A percentile compares a stretch with the other conserved stretches of the same genome.
phyloP scores from a whole-genome alignment of 2,329 filamentous ascomycete species.

The Aureobasidium sp. region DNA sequence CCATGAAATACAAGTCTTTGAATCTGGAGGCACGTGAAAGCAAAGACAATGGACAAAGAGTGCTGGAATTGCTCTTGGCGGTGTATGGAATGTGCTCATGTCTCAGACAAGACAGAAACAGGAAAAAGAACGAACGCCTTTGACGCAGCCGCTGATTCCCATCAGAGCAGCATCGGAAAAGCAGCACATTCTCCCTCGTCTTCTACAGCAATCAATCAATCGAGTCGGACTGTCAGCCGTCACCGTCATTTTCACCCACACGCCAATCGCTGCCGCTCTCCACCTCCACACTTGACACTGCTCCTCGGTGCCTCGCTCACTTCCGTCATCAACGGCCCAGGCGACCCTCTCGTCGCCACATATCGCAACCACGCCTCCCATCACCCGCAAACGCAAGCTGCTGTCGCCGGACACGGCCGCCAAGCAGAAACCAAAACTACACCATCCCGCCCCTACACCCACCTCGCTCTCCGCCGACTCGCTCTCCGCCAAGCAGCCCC shows the following conservation, averaged over 20 bases:
- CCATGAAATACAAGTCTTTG: slow-evolving; percentile 5
- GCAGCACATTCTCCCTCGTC: neutral
- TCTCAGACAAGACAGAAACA: no score
- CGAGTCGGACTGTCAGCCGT: neutral
- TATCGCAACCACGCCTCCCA: slow-evolving; percentile 26
- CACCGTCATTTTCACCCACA: slow-evolving; percentile 3
- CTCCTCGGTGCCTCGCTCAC: slow-evolving; percentile 21
- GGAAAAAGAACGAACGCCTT: slow-evolving; percentile 6
- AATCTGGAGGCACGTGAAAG: neutral
- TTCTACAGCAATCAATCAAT: neutral
- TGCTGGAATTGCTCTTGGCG: neutral
- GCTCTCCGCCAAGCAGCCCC: slow-evolving; percentile 27
- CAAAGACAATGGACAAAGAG: slow-evolving; percentile 1
- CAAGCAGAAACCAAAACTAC: slow-evolving; percentile 12
- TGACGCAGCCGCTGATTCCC: neutral
- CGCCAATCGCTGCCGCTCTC: slow-evolving; percentile 10
- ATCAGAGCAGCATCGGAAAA: no score
- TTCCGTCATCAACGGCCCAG: slow-evolving; percentile 23
- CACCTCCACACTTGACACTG: no score
- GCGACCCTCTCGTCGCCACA: slow-evolving; percentile 21
- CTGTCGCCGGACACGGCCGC: slow-evolving; percentile 19
- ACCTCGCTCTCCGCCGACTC: slow-evolving; percentile 20
- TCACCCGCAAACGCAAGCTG: slow-evolving; percentile 31
- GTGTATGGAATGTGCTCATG: slow-evolving; percentile 9
- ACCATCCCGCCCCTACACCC: slow-evolving; percentile 15